phyloP scores from a whole-genome alignment of 1,139 yeast genomes.

The Taphrina sp. region DNA sequence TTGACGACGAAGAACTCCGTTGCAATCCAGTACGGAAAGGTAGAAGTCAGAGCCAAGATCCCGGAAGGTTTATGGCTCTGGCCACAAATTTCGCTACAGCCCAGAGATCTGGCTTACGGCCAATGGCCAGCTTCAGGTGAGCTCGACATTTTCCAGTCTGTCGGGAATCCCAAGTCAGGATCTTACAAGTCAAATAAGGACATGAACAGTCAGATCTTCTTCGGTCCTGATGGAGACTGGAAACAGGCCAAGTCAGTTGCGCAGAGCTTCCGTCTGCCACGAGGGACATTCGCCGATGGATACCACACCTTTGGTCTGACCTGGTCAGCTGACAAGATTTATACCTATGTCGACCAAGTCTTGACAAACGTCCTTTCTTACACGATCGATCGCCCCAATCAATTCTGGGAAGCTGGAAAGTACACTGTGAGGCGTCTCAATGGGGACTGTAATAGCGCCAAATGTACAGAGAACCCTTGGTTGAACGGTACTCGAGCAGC shows the following conservation, averaged over 20 bases:
- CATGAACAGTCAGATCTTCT: conserved; percentile 34
- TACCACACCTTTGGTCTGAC: conserved; percentile 37
- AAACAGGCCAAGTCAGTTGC: conserved; percentile 25
- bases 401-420: conserved; percentile 16
- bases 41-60: conserved; percentile 36
- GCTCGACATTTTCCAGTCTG: conserved; percentile 35
- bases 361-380: conserved; percentile 35
- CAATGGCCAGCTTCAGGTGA: conserved; percentile 38
- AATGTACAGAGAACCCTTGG: conserved; percentile 37
- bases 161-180: conserved; percentile 35
- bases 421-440: conserved; percentile 31
- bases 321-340: conserved; percentile 36
- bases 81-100: conserved; percentile 37
- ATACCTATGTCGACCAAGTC: conserved; percentile 36
- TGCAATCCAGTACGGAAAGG: conserved; percentile 33
- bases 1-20: conserved; percentile 32
- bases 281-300: conserved; percentile 20
- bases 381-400: conserved; percentile 28
- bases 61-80: conserved; percentile 37
- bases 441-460: conserved; percentile 19
- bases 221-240: conserved; percentile 31
- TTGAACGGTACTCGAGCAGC: conserved; percentile 19
- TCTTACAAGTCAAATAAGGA: too few species aligned
- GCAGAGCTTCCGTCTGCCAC: conserved; percentile 19
- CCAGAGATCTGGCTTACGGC: conserved; percentile 33